Evolutionary conservation across 2,329 filamentous ascomycete genomes (phyloP), one percentile per base, ranked within the genome.

Genomic region (Aphanocladium album): DNA sequence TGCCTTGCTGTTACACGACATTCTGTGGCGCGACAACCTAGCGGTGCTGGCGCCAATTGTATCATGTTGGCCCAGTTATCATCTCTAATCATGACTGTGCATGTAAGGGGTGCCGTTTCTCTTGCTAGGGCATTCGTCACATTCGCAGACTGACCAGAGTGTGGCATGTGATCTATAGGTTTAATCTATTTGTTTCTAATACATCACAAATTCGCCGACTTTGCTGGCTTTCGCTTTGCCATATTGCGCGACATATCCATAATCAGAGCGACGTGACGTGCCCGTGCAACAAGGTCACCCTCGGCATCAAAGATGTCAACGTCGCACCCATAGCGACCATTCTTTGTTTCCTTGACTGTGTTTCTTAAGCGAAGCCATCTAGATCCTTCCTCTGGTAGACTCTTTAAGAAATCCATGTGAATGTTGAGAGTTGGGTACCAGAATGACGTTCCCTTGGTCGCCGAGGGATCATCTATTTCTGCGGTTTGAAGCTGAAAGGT

Each of bases 381-480:
- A 1, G 85, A 84, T 0, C 90, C 90, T 46, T 83, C 82, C 4
- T 76, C 74, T 0, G 89, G 89, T 49, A 96, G 71, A 7, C 80
- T 72, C 70, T 88, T 90, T 77, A 93, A 95, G 43, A 92, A 77
- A 64, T 96, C 90, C 23, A 96, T 68, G 70, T 90, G 91, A 69
- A 95, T 74, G 19, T 87, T 76, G 1, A 96, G 73, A 0, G 90
- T 96, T 0, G 89, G 89, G 70, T 90, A 91, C 90, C 89, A 92
- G 6, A 33, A 49, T 30, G 30, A 30, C 30, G 9, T 5, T 5
- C 30, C 30, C 30, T 30, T 30, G 30, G 30, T 30, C 30, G 30
- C 30, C 30, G 30, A 30, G 9, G 9, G 5, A 30, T 30, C 30
- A 30, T 30, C 30, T 5, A 30, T 9, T 9, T 9, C 9, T 30